Evolutionary conservation across 352 stramenopile species (phyloP).

Genomic region (Paralagenidium karlingii): DNA sequence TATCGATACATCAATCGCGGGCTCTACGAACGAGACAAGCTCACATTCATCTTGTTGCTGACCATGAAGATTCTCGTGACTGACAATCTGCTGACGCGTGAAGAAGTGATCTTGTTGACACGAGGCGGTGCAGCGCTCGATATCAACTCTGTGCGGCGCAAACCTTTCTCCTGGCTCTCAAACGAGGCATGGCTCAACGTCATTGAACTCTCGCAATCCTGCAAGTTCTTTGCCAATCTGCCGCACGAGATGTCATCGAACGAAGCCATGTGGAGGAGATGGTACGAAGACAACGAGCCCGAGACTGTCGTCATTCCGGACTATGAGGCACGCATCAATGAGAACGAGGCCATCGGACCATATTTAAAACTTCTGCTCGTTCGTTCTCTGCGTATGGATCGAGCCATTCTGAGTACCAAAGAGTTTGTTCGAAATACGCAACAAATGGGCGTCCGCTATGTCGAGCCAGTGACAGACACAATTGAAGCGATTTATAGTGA

Average conservation of each 20-base stretch:
- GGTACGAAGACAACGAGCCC: constrained; percentile 97
- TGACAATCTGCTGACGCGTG: constrained; percentile 83
- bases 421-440: constrained; percentile 96
- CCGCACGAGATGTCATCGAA: constrained; percentile 95
- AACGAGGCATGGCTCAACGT: constrained; percentile 98
- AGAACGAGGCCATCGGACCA: constrained; percentile 90
- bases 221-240: constrained; percentile 95
- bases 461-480: constrained; percentile 98
- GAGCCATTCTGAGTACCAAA: constrained; percentile 95
- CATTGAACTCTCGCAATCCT: constrained; percentile 90
- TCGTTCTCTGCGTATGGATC: constrained; percentile 94
- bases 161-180: constrained; percentile 96
- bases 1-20: constrained; percentile 99
- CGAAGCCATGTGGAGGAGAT: constrained; percentile 92
- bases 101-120: constrained; percentile 93
- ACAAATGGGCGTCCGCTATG: constrained; percentile 93
- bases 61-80: constrained; percentile 98
- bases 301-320: constrained; percentile 93
- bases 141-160: constrained; percentile 93
- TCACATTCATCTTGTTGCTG: constrained; percentile 95
- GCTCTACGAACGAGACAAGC: constrained; percentile 96
- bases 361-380: constrained; percentile 96
- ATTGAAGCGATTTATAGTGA: constrained; percentile 97
- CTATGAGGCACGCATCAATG: constrained; percentile 88
- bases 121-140: constrained; percentile 93